Percentiles rank a stretch among this genome's conserved stretches.
phyloP scores from a whole-genome alignment of 176 grass and related monocot species.

The Tillandsia fasciculata region DNA sequence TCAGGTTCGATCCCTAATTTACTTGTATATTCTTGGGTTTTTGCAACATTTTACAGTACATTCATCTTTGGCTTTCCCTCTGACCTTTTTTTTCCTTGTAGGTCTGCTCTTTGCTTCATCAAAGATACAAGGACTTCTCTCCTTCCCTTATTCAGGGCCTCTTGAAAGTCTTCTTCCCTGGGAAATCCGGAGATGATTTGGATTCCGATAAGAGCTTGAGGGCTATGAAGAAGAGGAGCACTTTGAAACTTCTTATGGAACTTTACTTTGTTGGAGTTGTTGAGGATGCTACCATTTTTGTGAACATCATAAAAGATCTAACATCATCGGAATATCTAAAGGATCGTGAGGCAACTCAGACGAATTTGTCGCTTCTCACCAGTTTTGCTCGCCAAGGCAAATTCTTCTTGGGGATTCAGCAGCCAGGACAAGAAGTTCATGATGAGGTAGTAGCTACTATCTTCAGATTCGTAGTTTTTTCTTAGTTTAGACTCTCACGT shows the following conservation, averaged over 20 bases:
- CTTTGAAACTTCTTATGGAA: conserved; percentile 92
- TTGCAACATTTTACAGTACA: not conserved
- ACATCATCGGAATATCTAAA: conserved; percentile 77
- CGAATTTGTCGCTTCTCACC: conserved; percentile 93
- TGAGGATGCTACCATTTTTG: conserved; percentile 80
- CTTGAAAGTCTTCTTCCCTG: conserved; percentile 81
- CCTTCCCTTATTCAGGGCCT: conserved; percentile 88
- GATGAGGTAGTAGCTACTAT: conserved; percentile 53
- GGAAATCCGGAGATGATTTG: conserved; percentile 87
- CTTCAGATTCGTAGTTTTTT: conserved; percentile 12
- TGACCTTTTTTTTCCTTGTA: conserved; percentile 27
- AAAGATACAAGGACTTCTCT: conserved; percentile 98
- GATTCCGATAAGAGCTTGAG: conserved; percentile 69
- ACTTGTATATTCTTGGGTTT: conserved; percentile 17
- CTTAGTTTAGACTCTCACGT: conserved; percentile 1
- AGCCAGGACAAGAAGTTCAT: conserved; percentile 53
- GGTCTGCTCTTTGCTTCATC: conserved; percentile 97
- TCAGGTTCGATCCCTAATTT: conserved; percentile 42
- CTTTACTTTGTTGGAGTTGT: conserved; percentile 93
- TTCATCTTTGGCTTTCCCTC: not conserved
- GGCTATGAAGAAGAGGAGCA: conserved; percentile 95
- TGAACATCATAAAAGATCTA: conserved; percentile 93
- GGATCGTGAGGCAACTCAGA: conserved; percentile 90
- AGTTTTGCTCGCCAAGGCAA: conserved; percentile 82
- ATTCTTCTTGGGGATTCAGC: conserved; percentile 58